phyloP scores from a whole-genome alignment of 139 green algal genomes.

The Coelastrella sp. region DNA sequence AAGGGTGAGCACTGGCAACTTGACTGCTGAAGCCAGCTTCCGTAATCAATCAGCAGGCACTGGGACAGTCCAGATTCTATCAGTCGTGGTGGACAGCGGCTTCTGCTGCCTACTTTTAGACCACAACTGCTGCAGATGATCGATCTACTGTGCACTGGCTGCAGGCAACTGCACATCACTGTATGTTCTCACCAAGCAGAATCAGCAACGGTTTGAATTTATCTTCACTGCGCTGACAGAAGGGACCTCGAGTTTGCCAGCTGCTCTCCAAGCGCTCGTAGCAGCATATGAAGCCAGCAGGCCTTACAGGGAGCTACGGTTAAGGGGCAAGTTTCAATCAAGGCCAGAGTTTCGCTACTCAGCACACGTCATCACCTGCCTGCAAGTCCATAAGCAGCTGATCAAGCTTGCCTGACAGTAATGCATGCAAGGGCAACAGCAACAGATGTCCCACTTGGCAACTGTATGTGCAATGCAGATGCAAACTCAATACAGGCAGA shows the following conservation, averaged over 20 bases:
- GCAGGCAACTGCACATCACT: constrained; percentile 63
- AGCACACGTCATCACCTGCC: background rate
- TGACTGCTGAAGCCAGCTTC: too few relatives aligned
- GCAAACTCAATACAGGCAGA: too few relatives aligned
- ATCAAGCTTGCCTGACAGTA: too few relatives aligned
- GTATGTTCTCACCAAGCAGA: constrained; percentile 69
- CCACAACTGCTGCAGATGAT: background rate
- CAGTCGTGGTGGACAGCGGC: background rate
- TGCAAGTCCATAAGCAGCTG: too few relatives aligned
- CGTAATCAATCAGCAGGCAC: too few relatives aligned
- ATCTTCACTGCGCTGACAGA: constrained; percentile 70
- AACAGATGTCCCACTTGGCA: too few relatives aligned
- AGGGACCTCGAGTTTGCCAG: background rate
- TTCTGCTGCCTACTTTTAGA: background rate
- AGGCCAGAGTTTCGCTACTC: too few relatives aligned
- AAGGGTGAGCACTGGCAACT: constrained; percentile 53
- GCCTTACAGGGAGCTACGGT: constrained; percentile 77
- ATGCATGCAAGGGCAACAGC: too few relatives aligned
- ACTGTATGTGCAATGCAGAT: too few relatives aligned
- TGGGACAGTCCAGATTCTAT: too few relatives aligned
- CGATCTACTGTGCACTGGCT: background rate
- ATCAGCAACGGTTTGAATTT: constrained; percentile 79
- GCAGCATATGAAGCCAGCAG: constrained; percentile 74
- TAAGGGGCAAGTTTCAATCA: constrained; percentile 57
- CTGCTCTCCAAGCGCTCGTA: background rate